Evolutionary conservation across 495 filamentous ascomycete genomes (phyloP).

Genomic region (Aspergillus incahuasiensis): DNA sequence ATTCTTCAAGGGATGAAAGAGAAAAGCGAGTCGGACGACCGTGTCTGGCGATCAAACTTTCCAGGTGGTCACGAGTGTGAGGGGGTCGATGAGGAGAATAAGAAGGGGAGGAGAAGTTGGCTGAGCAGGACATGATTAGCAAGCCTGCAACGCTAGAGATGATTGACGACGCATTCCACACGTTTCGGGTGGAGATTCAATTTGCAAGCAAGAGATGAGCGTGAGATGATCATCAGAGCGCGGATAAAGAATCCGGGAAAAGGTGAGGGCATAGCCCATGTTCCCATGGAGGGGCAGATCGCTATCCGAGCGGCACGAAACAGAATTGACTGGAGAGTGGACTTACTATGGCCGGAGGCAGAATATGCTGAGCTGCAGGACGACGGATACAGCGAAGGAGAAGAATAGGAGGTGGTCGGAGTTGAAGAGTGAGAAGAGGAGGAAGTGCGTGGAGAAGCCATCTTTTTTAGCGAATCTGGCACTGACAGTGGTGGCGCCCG

Average conservation of each 20-base stretch:
- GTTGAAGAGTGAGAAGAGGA: slow-evolving; percentile 22
- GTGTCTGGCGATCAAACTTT: slow-evolving; percentile 55
- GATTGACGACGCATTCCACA: slow-evolving; percentile 31
- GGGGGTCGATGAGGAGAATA: slow-evolving; percentile 45
- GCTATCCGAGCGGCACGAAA: not conserved
- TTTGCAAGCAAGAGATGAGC: not conserved
- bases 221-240: not conserved
- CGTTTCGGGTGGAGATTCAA: slow-evolving; percentile 27
- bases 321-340: slow-evolving; percentile 22
- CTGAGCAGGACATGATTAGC: slow-evolving; percentile 59
- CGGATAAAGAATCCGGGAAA: slow-evolving; percentile 1
- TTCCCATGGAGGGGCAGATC: not conserved
- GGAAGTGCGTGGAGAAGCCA: slow-evolving; percentile 14
- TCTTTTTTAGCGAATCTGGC: slow-evolving; percentile 1
- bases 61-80: slow-evolving; percentile 68
- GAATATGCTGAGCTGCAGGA: slow-evolving; percentile 27
- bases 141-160: slow-evolving; percentile 27
- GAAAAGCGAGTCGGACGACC: slow-evolving; percentile 57
- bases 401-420: slow-evolving; percentile 28
- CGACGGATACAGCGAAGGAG: slow-evolving; percentile 36
- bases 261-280: not conserved
- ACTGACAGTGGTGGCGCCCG: not conserved
- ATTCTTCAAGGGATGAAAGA: slow-evolving; percentile 68
- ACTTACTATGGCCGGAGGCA: too few relatives aligned
- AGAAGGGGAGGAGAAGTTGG: slow-evolving; percentile 51